Conservation (phyloP, 1,284 basidiomycete species). For the Ustilago sp. region DNA sequence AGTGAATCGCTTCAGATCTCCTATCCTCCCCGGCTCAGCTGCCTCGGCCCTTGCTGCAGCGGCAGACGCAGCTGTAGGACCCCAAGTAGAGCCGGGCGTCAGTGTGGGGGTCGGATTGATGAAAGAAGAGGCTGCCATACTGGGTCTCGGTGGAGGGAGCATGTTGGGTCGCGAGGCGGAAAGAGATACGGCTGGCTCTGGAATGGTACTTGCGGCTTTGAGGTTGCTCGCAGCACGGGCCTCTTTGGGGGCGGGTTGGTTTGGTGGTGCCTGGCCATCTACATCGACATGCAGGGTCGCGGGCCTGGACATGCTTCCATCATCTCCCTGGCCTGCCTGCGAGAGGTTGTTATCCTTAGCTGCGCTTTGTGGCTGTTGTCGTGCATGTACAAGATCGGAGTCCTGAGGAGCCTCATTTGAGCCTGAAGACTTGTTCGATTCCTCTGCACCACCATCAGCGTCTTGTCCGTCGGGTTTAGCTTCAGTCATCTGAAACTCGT, state of each 20-base stretch:
- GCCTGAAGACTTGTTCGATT: neutral
- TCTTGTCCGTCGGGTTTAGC: neutral
- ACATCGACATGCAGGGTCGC: neutral
- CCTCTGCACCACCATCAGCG: neutral
- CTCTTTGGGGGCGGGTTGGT: constrained; percentile 22
- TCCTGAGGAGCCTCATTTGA: neutral
- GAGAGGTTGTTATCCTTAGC: neutral
- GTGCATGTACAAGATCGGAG: neutral
- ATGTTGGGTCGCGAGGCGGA: constrained; percentile 40
- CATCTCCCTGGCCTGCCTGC: neutral
- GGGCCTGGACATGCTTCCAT: neutral
- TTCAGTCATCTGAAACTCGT: neutral
- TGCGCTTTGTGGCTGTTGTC: neutral
- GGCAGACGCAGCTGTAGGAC: constrained; percentile 40
- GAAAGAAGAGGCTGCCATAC: constrained; percentile 47
- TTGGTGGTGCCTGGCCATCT: neutral
- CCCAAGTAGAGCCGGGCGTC: constrained; percentile 52
- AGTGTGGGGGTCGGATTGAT: constrained; percentile 48
- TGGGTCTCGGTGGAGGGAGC: constrained; percentile 41
- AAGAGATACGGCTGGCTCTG: constrained; percentile 45
- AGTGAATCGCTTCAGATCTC: constrained; percentile 64
- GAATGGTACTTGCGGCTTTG: constrained; percentile 46
- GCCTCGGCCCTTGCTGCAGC: constrained; percentile 48
- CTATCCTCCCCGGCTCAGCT: constrained; percentile 52
- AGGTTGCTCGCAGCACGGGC: constrained; percentile 28